Evolutionary conservation across 1,284 basidiomycete genomes (phyloP), one percentile per base, ranked within the genome.

Genomic region (Apiotrichum veenhuisii): DNA sequence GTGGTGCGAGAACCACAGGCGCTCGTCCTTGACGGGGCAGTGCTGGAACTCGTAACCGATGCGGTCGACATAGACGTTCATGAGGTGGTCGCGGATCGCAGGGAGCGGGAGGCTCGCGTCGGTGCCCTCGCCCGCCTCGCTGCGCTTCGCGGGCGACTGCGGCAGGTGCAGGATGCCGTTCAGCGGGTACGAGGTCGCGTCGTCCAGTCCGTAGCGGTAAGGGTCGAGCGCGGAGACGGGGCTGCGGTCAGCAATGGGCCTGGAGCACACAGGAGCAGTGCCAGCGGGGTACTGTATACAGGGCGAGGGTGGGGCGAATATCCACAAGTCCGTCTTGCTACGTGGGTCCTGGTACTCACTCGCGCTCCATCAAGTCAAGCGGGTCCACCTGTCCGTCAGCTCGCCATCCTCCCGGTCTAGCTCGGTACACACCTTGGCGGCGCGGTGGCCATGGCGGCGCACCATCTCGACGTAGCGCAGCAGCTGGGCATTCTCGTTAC

Each of bases 391-490:
- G 81, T 15, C 9, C 36, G 49, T 65, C 88, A 15, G 90, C 88
- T 42, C 65, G 89, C 87, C 0, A 81, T 84, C n/a, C 20, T 26
- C 26, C 49, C 54, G 37, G n/a, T n/a, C n/a, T n/a, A n/a, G 26
- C 8, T 3, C 20, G 7, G 20, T 1, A 23, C 54, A 12, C 36
- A 67, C 65, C 58, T 65, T 57, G 5, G 71, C 71, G 12, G 71
- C 71, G 27, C 71, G 61, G 51, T 79, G 77, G 1, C 75, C 76
- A 65, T 79, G 78, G 37, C 73, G 61, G 25, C 91, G 83, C 62
- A 93, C 82, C 12, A 87, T 87, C 72, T 94, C 91, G 17, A 91
- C 89, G 69, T 92, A 93, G 41, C 91, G 86, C 36, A 94, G 77
- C 15, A 95, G 77, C 2, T 88, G 79, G 0, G 91, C 89, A 68